phyloP scores from a whole-genome alignment of 2,329 filamentous ascomycete species.

The Pseudocercospora eumusae region DNA sequence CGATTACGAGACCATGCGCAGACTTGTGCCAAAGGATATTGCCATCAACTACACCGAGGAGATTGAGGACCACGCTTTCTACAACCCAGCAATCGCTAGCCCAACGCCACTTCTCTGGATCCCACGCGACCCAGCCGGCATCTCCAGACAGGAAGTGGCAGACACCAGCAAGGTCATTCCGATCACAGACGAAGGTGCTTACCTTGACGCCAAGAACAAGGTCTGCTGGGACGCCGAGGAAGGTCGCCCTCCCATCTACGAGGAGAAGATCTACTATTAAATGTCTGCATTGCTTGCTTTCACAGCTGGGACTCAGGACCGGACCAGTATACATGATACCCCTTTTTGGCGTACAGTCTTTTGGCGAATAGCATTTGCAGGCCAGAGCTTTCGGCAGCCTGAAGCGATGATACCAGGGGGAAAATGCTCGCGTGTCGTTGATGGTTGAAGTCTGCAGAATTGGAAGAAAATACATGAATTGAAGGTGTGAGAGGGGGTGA shows the following conservation, averaged over 20 bases:
- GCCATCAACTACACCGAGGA: constrained; percentile 63
- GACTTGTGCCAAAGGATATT: constrained; percentile 63
- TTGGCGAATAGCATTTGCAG: not conserved
- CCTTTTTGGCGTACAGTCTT: not conserved
- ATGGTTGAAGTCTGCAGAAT: not conserved
- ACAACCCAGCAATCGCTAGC: constrained; percentile 68
- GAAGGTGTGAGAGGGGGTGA: not conserved
- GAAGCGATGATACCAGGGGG: constrained; percentile 17
- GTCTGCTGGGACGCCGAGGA: constrained; percentile 60
- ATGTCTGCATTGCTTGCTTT: constrained; percentile 4
- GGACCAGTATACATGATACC: constrained; percentile 18
- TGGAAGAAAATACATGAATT: not conserved
- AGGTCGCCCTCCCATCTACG: constrained; percentile 60
- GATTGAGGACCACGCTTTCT: constrained; percentile 68
- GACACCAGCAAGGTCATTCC: constrained; percentile 71
- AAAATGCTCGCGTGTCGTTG: constrained; percentile 1
- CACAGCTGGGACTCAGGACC: constrained; percentile 9
- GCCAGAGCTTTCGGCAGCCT: constrained; percentile 10
- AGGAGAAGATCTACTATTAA: constrained; percentile 58
- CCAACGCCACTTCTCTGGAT: constrained; percentile 77
- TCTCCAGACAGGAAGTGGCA: constrained; percentile 74
- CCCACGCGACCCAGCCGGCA: constrained; percentile 70
- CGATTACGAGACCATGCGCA: constrained; percentile 70
- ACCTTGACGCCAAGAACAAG: constrained; percentile 69
- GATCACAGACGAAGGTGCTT: constrained; percentile 78